Evolutionary conservation across 768 basidiomycete species (phyloP), one percentile per base, ranked within the genome.

Genomic region (Flagelloscypha sp.): DNA sequence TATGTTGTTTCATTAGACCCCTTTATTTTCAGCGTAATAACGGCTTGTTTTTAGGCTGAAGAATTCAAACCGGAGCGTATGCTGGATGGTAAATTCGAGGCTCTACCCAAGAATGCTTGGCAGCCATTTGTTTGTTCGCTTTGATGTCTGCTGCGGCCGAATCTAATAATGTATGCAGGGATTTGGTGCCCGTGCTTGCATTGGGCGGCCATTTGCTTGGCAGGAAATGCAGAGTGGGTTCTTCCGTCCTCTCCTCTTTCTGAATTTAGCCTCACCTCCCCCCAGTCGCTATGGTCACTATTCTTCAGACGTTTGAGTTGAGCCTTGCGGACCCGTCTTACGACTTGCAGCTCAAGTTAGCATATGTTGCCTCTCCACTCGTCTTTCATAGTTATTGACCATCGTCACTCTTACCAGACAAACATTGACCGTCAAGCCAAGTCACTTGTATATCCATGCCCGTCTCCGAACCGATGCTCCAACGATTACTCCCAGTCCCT

Each of bases 381-480:
- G n/a, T n/a, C n/a, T n/a, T 29, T 2, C 8, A n/a, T n/a, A n/a
- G n/a, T n/a, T n/a, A n/a, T n/a, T n/a, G n/a, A n/a, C n/a, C n/a
- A n/a, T n/a, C n/a, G n/a, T n/a, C n/a, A n/a, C n/a, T n/a, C n/a
- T n/a, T n/a, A n/a, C n/a, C n/a, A n/a, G n/a, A n/a, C n/a, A n/a
- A n/a, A n/a, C n/a, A n/a, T n/a, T 71, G 28, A 72, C 69, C 2
- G 57, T 70, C 48, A 72, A 72, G 48, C 69, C 70, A 1, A 53
- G 51, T 16, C 53, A 59, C 19, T 58, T 72, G 43, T 46, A 43
- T 30, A 59, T 70, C 33, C 63, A 55, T 37, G 69, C 63, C 2
- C 48, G 50, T 17, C 61, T 54, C 7, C 58, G 69, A 16, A 44
- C 46, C 12, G 48, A 45, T 21, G 37, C 40, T 17, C 43, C 37